Evolutionary conservation across 495 filamentous ascomycete species (phyloP), one percentile per base, ranked within the genome.

Genomic region (Annulohypoxylon stygium): DNA sequence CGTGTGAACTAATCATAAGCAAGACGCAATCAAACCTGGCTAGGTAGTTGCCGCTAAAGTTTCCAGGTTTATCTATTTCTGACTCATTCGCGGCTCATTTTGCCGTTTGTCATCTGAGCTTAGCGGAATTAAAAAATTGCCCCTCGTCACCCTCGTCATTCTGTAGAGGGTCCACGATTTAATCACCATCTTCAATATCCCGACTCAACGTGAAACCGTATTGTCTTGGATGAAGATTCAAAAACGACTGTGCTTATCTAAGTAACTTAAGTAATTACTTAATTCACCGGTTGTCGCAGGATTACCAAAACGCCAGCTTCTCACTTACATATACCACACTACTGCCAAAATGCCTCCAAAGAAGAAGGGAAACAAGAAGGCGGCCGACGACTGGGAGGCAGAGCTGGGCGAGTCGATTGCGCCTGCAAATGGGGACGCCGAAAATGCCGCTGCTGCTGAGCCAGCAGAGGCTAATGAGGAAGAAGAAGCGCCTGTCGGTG

Each of bases 301-400:
- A 16, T 23, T 20, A 53, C n/a, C n/a, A n/a, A n/a, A n/a, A n/a
- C n/a, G n/a, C n/a, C n/a, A n/a, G n/a, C n/a, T n/a, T n/a, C n/a
- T n/a, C n/a, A n/a, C n/a, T n/a, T n/a, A n/a, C n/a, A n/a, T n/a
- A 41, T 18, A 10, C 2, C 18, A 55, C 18, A 41, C 34, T n/a
- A 45, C 59, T 45, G 48, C 41, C 73, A 84, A 72, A 5, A 97
- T 98, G 95, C 85, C 94, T 73, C 94, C 95, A 45, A 98, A 97
- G 84, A 97, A 97, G 87, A 96, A 97, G 87, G 91, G 90, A 81
- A 91, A 90, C 80, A 97, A 93, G 84, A 93, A 92, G 82, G 91
- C 88, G 76, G 88, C 92, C 77, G 93, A 97, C 78, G 93, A 97
- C 84, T 98, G 97, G 96, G 96, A 99, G 76, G 90, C 92, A 41